Base-by-base conservation (phyloP, 2,329 filamentous ascomycete genomes). In the Tolypocladium sp. region DNA sequence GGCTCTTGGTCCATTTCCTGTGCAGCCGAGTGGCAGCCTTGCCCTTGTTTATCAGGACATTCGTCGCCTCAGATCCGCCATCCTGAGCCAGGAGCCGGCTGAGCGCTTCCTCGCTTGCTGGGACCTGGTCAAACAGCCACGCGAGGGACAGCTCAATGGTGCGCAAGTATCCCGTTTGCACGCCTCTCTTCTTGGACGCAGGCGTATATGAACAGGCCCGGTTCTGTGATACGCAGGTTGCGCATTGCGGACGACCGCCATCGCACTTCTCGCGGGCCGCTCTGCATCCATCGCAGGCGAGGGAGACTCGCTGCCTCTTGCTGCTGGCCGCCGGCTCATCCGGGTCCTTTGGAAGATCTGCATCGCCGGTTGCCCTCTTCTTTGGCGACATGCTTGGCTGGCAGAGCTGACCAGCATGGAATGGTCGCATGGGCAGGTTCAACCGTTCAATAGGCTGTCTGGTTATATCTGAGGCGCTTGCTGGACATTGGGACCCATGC, bases 141-240 rank as follows among this genome's bases (percentile, higher is more conserved):
- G 85, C 86, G 58, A 89, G 77, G 12, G 86, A 81, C 51, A 89
- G 72, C 70, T 92, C 89, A 22, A 92, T 76, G 0, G 87, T 88
- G 40, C 88, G 82, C 58, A 92, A 87, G 67, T 92, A 91, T 20
- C 90, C 89, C n/a, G 89, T 89, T 65, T 89, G 89, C 13, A 92
- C 84, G 4, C 90, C 89, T 63, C 89, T 80, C 70, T 91, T 91
- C 72, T 90, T 91, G 9, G 87, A 85, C 58, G 84, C 85, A 58
- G 87, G 81, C 62, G 88, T 84, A 70, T 92, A 92, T 20, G 86
- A 86, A 70, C 90, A 92, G 40, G 78, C 71, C 55, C 88, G 79
- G 58, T 81, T 83, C 61, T 87, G 82, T 5, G 81, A 76, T 8
- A 79, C 78, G 73, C 89, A 91, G 3, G 86, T 86, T 54, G 82